These are phyloP conservation scores for Pleurotus sapidus DNA, from an alignment of 768 basidiomycete genomes.

Conservation along the genomic window DNA sequence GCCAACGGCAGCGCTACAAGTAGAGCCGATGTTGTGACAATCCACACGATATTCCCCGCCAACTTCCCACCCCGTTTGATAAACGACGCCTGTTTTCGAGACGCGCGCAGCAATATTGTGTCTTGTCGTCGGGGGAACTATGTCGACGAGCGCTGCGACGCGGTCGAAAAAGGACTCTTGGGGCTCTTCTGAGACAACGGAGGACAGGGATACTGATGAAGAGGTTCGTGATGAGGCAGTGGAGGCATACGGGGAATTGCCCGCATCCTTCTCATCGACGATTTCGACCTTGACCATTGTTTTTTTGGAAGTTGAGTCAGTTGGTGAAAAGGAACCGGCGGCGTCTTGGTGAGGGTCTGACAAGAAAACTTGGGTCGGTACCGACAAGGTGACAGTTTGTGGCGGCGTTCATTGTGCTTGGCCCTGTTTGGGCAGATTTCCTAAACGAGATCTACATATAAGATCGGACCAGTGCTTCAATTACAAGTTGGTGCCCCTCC, in stretches of 20 bases:
- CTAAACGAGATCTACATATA: slow-evolving; percentile 31
- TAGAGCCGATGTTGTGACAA: slow-evolving; percentile 90
- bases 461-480: slow-evolving; percentile 27
- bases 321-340: neutral
- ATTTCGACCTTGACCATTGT: slow-evolving; percentile 94
- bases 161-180: slow-evolving; percentile 90
- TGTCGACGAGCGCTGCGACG: slow-evolving; percentile 89
- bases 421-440: slow-evolving; percentile 17
- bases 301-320: slow-evolving; percentile 15
- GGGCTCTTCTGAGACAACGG: slow-evolving; percentile 69
- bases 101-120: slow-evolving; percentile 65
- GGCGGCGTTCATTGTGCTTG: slow-evolving; percentile 22
- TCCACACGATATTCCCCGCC: slow-evolving; percentile 90
- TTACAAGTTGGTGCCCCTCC: slow-evolving; percentile 18
- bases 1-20: slow-evolving; percentile 93
- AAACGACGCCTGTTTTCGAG: slow-evolving; percentile 57
- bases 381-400: slow-evolving; percentile 9
- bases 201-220: slow-evolving; percentile 74
- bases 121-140: slow-evolving; percentile 89
- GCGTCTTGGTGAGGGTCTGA: neutral
- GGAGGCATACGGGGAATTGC: slow-evolving; percentile 70
- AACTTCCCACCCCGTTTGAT: slow-evolving; percentile 67
- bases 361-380: slow-evolving; percentile 15
- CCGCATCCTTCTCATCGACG: slow-evolving; percentile 71
- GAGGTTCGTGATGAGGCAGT: slow-evolving; percentile 71